Evolutionary conservation across 1,139 yeast species (phyloP).

Genomic region (Komagataea norvegica): DNA sequence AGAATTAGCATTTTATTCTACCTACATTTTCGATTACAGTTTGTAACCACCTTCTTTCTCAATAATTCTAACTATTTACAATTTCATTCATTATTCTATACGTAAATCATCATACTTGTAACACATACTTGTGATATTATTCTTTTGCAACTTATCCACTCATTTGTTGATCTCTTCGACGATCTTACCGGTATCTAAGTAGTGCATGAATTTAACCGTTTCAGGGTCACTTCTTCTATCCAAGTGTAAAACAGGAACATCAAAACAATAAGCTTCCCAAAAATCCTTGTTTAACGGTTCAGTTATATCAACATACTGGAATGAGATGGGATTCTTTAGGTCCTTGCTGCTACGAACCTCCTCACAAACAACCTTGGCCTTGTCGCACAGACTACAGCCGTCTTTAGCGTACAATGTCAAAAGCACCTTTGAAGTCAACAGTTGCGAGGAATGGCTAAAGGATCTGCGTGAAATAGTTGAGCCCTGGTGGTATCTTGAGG

Average conservation of each 20-base stretch:
- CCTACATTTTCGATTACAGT: too few species aligned
- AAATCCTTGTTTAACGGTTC: constrained; percentile 61
- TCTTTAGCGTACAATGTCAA: constrained; percentile 74
- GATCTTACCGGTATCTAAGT: constrained; percentile 55
- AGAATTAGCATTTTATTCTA: constrained; percentile 2
- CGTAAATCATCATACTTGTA: not conserved
- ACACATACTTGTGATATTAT: not conserved
- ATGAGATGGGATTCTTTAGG: constrained; percentile 30
- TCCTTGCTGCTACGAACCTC: constrained; percentile 34
- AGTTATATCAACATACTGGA: constrained; percentile 61
- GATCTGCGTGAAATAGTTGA: not conserved
- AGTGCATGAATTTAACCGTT: constrained; percentile 72
- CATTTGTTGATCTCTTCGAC: constrained; percentile 40
- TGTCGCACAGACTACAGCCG: constrained; percentile 72
- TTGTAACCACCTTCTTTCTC: not conserved
- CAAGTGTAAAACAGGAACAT: constrained; percentile 83
- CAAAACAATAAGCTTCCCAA: constrained; percentile 83
- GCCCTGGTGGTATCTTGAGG: too few species aligned
- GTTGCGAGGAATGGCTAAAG: not conserved
- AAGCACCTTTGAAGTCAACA: constrained; percentile 1
- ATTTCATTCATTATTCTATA: constrained; percentile 2
- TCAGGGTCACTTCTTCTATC: constrained; percentile 40
- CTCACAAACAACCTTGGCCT: constrained; percentile 54
- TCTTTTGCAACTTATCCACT: not conserved
- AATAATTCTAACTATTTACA: not conserved